These are phyloP conservation scores for Phlebiopsis gigantea DNA, from an alignment of 768 basidiomycete genomes.

Conservation along the genomic window DNA sequence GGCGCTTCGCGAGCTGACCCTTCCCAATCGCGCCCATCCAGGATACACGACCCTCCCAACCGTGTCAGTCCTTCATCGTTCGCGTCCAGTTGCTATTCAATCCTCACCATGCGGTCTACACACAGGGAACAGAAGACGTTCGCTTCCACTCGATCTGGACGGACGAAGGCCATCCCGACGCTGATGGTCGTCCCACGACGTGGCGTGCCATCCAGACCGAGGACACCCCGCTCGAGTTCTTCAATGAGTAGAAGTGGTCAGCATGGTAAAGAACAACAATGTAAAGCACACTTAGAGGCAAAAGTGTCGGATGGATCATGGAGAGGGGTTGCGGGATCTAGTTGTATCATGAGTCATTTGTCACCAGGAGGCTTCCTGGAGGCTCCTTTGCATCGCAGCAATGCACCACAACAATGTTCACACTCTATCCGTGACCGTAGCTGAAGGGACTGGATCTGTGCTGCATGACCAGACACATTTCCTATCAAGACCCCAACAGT, in stretches of 20 bases:
- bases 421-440: neutral
- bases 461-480: neutral
- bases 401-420: neutral
- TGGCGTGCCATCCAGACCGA: conserved; percentile 63
- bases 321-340: neutral
- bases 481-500: neutral
- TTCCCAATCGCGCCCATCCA: conserved; percentile 25
- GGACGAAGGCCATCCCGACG: conserved; percentile 22
- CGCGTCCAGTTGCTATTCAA: neutral
- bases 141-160: conserved; percentile 69
- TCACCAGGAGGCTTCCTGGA: neutral
- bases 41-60: conserved; percentile 74
- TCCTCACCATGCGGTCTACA: neutral
- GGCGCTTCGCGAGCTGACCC: neutral
- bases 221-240: conserved; percentile 60
- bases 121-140: conserved; percentile 60
- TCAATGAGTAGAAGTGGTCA: conserved; percentile 46
- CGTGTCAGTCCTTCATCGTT: conserved; percentile 36
- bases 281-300: neutral
- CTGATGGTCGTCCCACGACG: conserved; percentile 38
- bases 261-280: neutral
- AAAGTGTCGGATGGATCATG: neutral
- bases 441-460: neutral
- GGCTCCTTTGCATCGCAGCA: neutral
- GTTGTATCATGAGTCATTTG: neutral